Conservation (phyloP, 176 grass and related monocot species). For the Oryza glumipatula region DNA sequence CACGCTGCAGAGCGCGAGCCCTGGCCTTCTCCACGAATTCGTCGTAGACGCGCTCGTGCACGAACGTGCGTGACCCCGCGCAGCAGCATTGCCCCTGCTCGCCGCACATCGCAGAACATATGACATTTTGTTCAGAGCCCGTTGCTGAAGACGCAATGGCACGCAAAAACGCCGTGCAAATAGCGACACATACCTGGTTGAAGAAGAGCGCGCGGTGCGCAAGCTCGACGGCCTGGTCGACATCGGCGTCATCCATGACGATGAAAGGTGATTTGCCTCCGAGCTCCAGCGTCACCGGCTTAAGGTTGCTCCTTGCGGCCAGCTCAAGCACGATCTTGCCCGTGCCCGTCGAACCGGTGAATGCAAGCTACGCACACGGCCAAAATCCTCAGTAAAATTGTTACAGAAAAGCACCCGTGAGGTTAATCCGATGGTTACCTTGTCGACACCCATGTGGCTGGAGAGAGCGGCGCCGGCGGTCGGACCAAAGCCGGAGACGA, state of each 20-base stretch:
- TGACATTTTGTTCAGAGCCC: not conserved
- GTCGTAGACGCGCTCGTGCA: conserved; percentile 85
- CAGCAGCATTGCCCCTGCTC: conserved; percentile 91
- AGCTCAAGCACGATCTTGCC: conserved; percentile 82
- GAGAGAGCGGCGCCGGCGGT: conserved; percentile 87
- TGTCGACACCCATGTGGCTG: conserved; percentile 91
- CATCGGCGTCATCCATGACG: conserved; percentile 84
- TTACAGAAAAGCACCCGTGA: not conserved
- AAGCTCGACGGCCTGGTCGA: conserved; percentile 88
- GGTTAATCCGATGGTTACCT: conserved; percentile 44
- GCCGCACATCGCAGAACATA: not conserved
- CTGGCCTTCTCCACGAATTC: conserved; percentile 98
- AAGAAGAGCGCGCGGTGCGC: conserved; percentile 92
- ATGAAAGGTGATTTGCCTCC: conserved; percentile 95
- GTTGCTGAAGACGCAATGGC: not conserved
- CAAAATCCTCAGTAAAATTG: not conserved
- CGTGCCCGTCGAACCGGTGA: conserved; percentile 84
- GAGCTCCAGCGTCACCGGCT: conserved; percentile 90
- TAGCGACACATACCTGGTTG: conserved; percentile 68
- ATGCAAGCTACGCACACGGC: conserved; percentile 53
- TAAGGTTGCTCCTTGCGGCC: conserved; percentile 94
- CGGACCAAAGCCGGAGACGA: conserved; percentile 83
- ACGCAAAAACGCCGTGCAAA: not conserved
- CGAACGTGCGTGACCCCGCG: conserved; percentile 94
- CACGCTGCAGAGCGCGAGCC: conserved; percentile 63